Evolutionary conservation across 2,329 filamentous ascomycete genomes (phyloP).

Genomic region (Diplodia sapinea): DNA sequence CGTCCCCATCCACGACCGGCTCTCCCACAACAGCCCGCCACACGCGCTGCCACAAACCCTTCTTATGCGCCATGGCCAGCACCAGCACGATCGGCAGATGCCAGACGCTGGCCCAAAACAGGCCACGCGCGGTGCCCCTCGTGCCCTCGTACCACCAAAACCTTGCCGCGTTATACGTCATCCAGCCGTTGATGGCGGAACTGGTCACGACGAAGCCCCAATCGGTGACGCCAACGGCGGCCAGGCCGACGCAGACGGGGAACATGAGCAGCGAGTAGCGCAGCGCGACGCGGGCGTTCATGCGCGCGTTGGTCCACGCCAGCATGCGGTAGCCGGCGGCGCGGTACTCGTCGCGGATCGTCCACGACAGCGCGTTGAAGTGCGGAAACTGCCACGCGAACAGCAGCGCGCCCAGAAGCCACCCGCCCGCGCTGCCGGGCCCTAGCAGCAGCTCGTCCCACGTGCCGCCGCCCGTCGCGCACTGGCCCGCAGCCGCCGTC

Average conservation of each 20-base stretch:
- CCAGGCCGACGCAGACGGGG: conserved; percentile 82
- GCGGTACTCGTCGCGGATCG: conserved; percentile 88
- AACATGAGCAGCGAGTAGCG: conserved; percentile 86
- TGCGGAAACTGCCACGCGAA: conserved; percentile 99
- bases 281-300: conserved; percentile 85
- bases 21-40: conserved; percentile 71
- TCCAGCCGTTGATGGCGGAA: conserved; percentile 82
- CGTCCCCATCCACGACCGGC: conserved; percentile 59
- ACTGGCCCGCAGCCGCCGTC: conserved; percentile 91
- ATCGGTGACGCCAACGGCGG: conserved; percentile 80
- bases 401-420: conserved; percentile 82
- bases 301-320: conserved; percentile 82
- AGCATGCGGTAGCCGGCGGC: conserved; percentile 73
- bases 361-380: conserved; percentile 92
- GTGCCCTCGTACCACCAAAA: conserved; percentile 83
- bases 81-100: conserved; percentile 90
- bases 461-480: conserved; percentile 62
- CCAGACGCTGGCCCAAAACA: conserved; percentile 99
- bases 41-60: conserved; percentile 85
- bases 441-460: conserved; percentile 82
- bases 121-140: conserved; percentile 76
- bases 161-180: conserved; percentile 75
- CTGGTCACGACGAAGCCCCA: conserved; percentile 84
- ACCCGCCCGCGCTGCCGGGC: conserved; percentile 74
- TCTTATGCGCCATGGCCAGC: conserved; percentile 89